Base-by-base conservation (phyloP, 2,329 filamentous ascomycete species). In the Penicillium occitanis region DNA sequence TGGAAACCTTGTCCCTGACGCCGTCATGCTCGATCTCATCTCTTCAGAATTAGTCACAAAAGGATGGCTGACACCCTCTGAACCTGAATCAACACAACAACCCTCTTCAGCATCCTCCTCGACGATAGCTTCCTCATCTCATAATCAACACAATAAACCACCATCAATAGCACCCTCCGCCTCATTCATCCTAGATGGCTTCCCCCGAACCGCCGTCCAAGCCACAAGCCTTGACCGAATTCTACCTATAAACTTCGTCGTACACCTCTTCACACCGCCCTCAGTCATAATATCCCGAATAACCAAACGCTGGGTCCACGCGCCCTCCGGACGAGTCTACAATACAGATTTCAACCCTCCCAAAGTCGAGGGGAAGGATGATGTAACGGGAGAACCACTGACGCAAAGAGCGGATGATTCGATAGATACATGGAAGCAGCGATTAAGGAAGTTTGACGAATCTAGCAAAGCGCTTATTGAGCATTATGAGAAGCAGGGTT, bases 121-220 rank as follows among this genome's bases (percentile, higher is more conserved):
- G 76, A 84, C 69, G 77, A 81, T 61, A 78, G 83, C 59, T 80
- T 81, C 11, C 76, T 83, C 61, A 78, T 84, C 68, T 73, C 75
- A 30, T 76, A 25, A 72, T 74, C 63, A 74, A 78, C 22, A 60
- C 3, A 44, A 65, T 75, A 74, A 66, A 72, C 76, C 68, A 67
- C 13, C 61, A 35, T 76, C 89, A 59, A 86, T 95, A 50, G 85
- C 90, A 69, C 91, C 93, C 0, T 82, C 87, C 0, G 92, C 93
- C 8, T 97, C 93, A 0, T 98, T 97, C 78, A 91, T 99, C 69
- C 90, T 99, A 63, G 95, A 99, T 76, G 95, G 95, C 17, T 99
- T 98, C 79, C 95, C 95, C 1, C 90, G 95, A 70, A 99, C 92
- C 6, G 90, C 91, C 0, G 76, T 82, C 2, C 95, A 99, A 79